phyloP scores from a whole-genome alignment of 352 stramenopile genomes.

The Phytophthora quininea region DNA sequence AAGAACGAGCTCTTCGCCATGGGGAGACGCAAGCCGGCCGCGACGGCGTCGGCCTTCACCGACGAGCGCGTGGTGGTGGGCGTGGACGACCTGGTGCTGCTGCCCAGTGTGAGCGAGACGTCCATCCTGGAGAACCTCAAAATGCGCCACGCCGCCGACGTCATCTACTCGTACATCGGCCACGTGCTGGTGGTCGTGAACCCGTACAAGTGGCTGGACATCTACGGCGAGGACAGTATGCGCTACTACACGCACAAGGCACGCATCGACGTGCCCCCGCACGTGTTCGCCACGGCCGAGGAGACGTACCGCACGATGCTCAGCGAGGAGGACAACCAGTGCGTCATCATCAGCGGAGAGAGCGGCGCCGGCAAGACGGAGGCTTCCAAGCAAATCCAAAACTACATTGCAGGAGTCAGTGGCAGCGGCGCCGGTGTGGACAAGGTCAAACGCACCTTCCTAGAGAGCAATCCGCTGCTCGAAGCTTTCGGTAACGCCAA shows the following conservation, averaged over 20 bases:
- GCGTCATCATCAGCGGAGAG: constrained; percentile 90
- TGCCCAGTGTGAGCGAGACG: constrained; percentile 71
- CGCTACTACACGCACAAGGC: constrained; percentile 83
- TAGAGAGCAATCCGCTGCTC: constrained; percentile 95
- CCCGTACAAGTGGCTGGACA: constrained; percentile 92
- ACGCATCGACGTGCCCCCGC: constrained; percentile 86
- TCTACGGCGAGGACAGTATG: constrained; percentile 87
- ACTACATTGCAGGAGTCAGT: constrained; percentile 88
- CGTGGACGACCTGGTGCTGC: constrained; percentile 85
- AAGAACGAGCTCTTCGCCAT: constrained; percentile 19
- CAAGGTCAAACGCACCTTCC: constrained; percentile 90
- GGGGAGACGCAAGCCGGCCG: constrained; percentile 31
- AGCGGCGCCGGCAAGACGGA: constrained; percentile 88
- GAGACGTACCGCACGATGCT: constrained; percentile 90
- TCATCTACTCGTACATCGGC: constrained; percentile 91
- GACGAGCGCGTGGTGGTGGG: constrained; percentile 77
- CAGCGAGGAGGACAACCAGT: constrained; percentile 90
- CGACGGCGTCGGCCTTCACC: constrained; percentile 36
- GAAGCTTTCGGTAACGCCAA: constrained; percentile 97
- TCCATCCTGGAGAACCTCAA: constrained; percentile 91
- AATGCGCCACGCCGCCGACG: constrained; percentile 81
- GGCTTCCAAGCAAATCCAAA: constrained; percentile 91
- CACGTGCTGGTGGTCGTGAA: constrained; percentile 90
- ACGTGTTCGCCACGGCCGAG: constrained; percentile 88
- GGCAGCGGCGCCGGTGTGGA: constrained; percentile 80